Percentiles rank a stretch among this genome's conserved stretches.
phyloP scores from a whole-genome alignment of 2,329 filamentous ascomycete species.

The Sporothrix pallida region DNA sequence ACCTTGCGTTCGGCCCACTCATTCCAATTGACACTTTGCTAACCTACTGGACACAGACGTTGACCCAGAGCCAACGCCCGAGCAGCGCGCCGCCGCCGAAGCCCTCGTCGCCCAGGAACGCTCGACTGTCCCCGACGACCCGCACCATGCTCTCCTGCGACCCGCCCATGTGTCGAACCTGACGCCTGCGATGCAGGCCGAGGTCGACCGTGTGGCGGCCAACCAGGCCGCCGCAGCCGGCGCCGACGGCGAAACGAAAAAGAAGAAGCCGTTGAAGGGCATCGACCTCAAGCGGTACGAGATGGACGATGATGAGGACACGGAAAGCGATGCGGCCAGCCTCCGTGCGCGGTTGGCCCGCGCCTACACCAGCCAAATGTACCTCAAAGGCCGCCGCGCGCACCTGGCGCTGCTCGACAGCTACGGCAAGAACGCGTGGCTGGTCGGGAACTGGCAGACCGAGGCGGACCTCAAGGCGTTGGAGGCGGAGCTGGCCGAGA shows the following conservation, averaged over 20 bases:
- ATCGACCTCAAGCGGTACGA: conserved; percentile 87
- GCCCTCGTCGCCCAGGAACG: conserved; percentile 73
- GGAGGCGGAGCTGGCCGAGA: conserved; percentile 75
- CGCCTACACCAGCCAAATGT: conserved; percentile 57
- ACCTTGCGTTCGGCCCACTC: neutral
- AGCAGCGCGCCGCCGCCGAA: conserved; percentile 69
- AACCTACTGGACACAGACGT: conserved; percentile 65
- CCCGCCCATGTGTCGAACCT: conserved; percentile 60
- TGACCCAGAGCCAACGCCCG: conserved; percentile 70
- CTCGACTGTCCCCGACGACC: conserved; percentile 47
- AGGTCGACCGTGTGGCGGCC: conserved; percentile 69
- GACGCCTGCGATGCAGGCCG: conserved; percentile 68
- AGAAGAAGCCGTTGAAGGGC: conserved; percentile 53
- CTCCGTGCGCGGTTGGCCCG: conserved; percentile 52
- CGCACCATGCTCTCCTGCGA: conserved; percentile 65
- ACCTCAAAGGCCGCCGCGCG: conserved; percentile 57
- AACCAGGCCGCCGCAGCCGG: conserved; percentile 21
- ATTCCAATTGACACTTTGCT: conserved; percentile 37
- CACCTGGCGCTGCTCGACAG: conserved; percentile 76
- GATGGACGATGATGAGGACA: conserved; percentile 59
- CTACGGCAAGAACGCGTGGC: conserved; percentile 89
- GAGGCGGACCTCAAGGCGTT: conserved; percentile 72
- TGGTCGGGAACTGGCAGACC: conserved; percentile 80
- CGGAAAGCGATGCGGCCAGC: conserved; percentile 45
- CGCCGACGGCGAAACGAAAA: conserved; percentile 3